A percentile compares a stretch with the other conserved stretches of the same genome.
phyloP scores from a whole-genome alignment of 768 basidiomycete species.

The Glaciozyma martinii region DNA sequence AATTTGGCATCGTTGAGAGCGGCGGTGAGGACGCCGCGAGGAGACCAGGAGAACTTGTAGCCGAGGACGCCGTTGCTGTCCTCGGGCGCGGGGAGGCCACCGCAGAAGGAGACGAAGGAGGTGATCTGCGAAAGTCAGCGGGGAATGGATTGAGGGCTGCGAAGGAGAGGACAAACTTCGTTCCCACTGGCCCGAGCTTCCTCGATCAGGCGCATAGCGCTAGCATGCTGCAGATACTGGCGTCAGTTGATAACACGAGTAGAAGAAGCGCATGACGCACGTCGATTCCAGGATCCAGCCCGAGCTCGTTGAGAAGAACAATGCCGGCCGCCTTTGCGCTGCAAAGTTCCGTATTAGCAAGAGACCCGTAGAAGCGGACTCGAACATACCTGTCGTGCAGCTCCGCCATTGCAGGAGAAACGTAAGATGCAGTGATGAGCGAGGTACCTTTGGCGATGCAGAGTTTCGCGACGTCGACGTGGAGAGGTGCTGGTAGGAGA shows the following conservation, averaged over 20 bases:
- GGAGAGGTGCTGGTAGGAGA: constrained; percentile 67
- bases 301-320: constrained; percentile 75
- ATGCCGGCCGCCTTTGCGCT: constrained; percentile 59
- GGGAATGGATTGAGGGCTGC: neutral
- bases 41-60: constrained; percentile 55
- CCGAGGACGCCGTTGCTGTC: constrained; percentile 37
- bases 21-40: constrained; percentile 72
- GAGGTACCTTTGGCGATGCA: constrained; percentile 65
- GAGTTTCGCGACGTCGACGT: constrained; percentile 58
- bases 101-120: constrained; percentile 84
- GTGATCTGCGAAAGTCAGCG: constrained; percentile 41
- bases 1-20: constrained; percentile 65
- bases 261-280: constrained; percentile 24
- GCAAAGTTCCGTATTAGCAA: too few relatives aligned
- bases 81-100: constrained; percentile 77
- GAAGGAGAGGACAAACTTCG: constrained; percentile 33
- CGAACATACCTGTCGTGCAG: constrained; percentile 53
- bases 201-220: constrained; percentile 62
- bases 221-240: constrained; percentile 63
- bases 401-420: constrained; percentile 63
- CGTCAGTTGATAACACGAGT: neutral
- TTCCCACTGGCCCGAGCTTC: constrained; percentile 48
- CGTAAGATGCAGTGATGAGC: constrained; percentile 85
- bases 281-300: constrained; percentile 38
- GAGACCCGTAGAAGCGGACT: too few relatives aligned